phyloP scores from a whole-genome alignment of 192 early-diverging fungal species.

The Backusella tuberculispora region DNA sequence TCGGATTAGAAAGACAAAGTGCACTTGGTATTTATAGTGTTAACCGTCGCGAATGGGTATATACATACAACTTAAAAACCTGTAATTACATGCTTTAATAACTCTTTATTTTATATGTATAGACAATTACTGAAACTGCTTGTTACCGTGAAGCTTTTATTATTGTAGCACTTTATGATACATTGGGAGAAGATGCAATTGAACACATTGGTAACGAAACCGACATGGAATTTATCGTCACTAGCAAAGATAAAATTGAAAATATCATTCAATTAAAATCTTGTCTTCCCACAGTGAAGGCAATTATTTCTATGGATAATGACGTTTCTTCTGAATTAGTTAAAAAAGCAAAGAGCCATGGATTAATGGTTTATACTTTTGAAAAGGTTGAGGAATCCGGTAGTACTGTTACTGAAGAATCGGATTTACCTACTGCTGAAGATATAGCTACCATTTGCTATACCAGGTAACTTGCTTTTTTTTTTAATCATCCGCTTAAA shows the following conservation, averaged over 20 bases:
- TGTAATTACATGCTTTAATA: not conserved
- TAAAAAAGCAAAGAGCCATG: conserved; percentile 36
- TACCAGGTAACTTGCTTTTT: conserved; percentile 48
- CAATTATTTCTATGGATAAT: conserved; percentile 59
- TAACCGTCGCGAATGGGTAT: conserved; percentile 83
- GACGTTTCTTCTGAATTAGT: conserved; percentile 41
- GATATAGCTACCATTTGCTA: conserved; percentile 87
- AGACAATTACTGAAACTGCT: conserved; percentile 68
- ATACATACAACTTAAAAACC: not conserved
- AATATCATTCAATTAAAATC: conserved; percentile 49
- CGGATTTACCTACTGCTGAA: conserved; percentile 58
- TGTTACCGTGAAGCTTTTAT: conserved; percentile 65
- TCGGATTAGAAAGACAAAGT: conserved; percentile 36
- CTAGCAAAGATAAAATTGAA: conserved; percentile 61
- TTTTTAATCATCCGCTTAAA: not conserved
- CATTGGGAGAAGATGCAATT: conserved; percentile 75
- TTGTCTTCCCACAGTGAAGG: conserved; percentile 47
- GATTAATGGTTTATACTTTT: conserved; percentile 49
- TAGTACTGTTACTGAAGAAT: conserved; percentile 44
- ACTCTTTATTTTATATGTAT: not conserved
- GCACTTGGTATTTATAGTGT: conserved; percentile 70
- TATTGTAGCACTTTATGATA: conserved; percentile 88
- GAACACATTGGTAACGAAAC: conserved; percentile 82
- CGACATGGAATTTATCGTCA: conserved; percentile 68
- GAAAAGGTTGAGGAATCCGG: conserved; percentile 67